Evolutionary conservation across 2,329 filamentous ascomycete genomes (phyloP).

Genomic region (Colletotrichum cuscutae): DNA sequence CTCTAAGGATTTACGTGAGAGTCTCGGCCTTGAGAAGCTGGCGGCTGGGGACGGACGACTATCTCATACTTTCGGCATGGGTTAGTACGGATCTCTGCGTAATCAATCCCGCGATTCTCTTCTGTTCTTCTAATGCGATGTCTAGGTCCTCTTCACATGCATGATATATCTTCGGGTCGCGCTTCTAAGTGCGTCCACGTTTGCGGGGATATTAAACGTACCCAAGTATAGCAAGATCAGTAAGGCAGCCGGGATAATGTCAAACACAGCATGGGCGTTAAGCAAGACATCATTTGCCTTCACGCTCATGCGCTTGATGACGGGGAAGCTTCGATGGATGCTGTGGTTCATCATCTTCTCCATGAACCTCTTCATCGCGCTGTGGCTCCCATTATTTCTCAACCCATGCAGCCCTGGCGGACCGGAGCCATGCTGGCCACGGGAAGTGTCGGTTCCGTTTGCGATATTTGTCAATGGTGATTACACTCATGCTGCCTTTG

Average conservation of each 20-base stretch:
- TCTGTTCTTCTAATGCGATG: background rate
- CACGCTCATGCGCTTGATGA: background rate
- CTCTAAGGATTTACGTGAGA: background rate
- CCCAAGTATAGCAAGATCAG: background rate
- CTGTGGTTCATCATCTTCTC: constrained; percentile 1
- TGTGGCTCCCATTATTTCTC: background rate
- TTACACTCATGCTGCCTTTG: no score
- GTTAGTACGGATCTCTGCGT: background rate
- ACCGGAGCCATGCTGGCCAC: background rate
- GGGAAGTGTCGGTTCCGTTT: background rate
- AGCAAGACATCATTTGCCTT: background rate
- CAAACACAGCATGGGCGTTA: background rate
- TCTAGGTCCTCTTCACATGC: background rate
- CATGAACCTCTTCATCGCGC: background rate
- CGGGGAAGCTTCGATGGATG: background rate
- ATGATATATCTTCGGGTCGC: background rate
- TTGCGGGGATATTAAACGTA: background rate
- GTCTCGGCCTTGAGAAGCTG: background rate
- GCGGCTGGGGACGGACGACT: background rate
- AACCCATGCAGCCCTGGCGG: background rate
- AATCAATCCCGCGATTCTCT: background rate
- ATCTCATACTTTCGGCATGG: background rate
- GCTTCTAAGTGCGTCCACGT: background rate
- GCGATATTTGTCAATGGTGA: background rate
- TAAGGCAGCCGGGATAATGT: background rate